phyloP scores from a whole-genome alignment of 768 basidiomycete species.

The Pisolithus albus region DNA sequence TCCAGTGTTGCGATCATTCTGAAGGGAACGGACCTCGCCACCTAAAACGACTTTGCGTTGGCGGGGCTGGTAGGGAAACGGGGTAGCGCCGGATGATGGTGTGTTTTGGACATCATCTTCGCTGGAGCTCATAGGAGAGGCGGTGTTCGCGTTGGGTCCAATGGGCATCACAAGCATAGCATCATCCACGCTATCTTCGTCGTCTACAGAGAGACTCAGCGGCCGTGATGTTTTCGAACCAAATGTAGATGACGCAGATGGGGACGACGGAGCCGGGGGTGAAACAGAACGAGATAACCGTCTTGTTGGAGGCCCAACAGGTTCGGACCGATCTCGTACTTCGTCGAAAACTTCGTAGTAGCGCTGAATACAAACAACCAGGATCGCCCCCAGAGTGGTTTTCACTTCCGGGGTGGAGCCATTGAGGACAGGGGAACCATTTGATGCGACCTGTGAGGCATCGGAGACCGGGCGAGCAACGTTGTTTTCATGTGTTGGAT shows the following conservation, averaged over 20 bases:
- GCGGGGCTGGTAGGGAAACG: conserved; percentile 34
- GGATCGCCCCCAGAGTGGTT: conserved; percentile 62
- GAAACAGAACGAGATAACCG: conserved; percentile 23
- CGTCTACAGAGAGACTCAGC: conserved; percentile 34
- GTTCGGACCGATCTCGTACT: conserved; percentile 63
- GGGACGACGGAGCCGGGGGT: conserved; percentile 16
- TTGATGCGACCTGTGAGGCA: conserved; percentile 3
- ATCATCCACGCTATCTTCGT: conserved; percentile 73
- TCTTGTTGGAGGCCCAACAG: conserved; percentile 28
- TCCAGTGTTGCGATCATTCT: conserved; percentile 24
- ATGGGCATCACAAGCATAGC: conserved; percentile 69
- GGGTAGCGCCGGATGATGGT: conserved; percentile 17
- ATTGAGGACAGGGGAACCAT: conserved; percentile 16
- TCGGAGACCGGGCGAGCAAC: conserved; percentile 18
- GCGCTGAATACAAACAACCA: conserved; percentile 72
- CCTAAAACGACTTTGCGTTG: conserved; percentile 30
- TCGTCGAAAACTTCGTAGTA: conserved; percentile 89
- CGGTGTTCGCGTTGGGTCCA: conserved; percentile 33
- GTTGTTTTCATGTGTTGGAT: conserved; percentile 30
- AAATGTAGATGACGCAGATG: conserved; percentile 15
- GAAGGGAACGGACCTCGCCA: conserved; percentile 28
- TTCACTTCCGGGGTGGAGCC: conserved; percentile 35
- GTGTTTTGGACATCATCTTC: conserved; percentile 9
- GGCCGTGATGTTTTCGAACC: conserved; percentile 14
- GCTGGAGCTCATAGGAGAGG: conserved; percentile 9